phyloP scores from a whole-genome alignment of 148 eudicot species.

The Heliosperma pusillum region DNA sequence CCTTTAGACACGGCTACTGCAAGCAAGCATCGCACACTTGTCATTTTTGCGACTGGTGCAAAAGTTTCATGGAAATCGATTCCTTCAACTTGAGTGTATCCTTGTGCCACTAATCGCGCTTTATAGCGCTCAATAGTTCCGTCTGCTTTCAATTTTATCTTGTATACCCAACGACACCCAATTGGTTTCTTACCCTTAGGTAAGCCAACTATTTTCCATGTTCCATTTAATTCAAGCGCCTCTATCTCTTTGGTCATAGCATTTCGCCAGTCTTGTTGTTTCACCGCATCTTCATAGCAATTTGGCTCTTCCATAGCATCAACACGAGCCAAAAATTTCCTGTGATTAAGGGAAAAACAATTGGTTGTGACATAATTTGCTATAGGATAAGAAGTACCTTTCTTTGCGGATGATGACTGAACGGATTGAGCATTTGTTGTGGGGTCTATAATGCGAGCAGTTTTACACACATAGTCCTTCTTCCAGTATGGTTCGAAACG shows the following conservation, averaged over 20 bases:
- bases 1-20: not conserved
- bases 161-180: no score
- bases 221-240: no score
- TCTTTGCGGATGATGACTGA: not conserved
- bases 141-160: not conserved
- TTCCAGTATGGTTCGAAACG: not conserved
- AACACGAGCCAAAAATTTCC: not conserved
- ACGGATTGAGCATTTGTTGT: not conserved
- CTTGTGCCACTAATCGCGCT: no score
- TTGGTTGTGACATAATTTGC: not conserved
- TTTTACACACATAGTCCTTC: not conserved
- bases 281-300: not conserved
- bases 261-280: conserved; percentile 1
- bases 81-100: no score
- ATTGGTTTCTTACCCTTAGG: no score
- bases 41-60: no score
- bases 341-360: conserved; percentile 1
- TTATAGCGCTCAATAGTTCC: no score
- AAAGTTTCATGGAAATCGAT: no score
- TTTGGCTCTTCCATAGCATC: not conserved
- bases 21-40: not conserved
- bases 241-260: no score
- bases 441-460: not conserved
- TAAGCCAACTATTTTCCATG: no score
- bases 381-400: no score